Evolutionary conservation across 257 asterid species (phyloP), one percentile per base, ranked within the genome.

Genomic region (Solanum virginianum): DNA sequence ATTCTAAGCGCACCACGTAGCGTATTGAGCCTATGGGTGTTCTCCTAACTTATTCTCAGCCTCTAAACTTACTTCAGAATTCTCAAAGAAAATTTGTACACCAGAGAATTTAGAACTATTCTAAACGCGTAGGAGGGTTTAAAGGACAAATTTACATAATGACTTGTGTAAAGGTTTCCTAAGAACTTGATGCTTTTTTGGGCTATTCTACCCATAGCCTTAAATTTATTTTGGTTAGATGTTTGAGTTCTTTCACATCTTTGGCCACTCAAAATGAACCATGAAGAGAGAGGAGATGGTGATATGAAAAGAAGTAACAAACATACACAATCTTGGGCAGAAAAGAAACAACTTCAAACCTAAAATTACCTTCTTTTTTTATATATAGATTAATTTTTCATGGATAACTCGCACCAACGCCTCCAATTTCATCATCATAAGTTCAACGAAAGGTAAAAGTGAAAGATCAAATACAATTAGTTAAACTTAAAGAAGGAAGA

Each of bases 351-450:
- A 53, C 81, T 57, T 60, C 45, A 85, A 53, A 22, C 17, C 1
- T 39, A 32, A 82, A 24, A 36, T 41, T 86, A 92, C 99, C 94
- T 94, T 59, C 65, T 69, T 77, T 29, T 3, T 92, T 88, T n/a
- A n/a, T n/a, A n/a, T n/a, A n/a, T n/a, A n/a, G 82, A 80, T 81
- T 84, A 95, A 80, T 81, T 92, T 93, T 49, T 88, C 89, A 65
- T 86, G 97, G 84, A 93, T 91, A 85, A 92, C 72, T 51, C 91
- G 88, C 86, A 94, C 93, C 24, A 43, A 72, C 59, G 87, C 97
- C 91, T 94, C 94, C 79, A 94, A 94, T 91, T 92, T 95, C 86
- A 82, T 87, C 87, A 95, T 56, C 93, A 94, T 94, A 59, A 93
- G 95, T 70, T 94, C 97, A 84, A 95, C 93, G 43, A n/a, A 63